Percentiles rank a stretch among this genome's conserved stretches.
phyloP scores from a whole-genome alignment of 1,139 yeast genomes.

The Hemisphaericaspora lyxosophila region DNA sequence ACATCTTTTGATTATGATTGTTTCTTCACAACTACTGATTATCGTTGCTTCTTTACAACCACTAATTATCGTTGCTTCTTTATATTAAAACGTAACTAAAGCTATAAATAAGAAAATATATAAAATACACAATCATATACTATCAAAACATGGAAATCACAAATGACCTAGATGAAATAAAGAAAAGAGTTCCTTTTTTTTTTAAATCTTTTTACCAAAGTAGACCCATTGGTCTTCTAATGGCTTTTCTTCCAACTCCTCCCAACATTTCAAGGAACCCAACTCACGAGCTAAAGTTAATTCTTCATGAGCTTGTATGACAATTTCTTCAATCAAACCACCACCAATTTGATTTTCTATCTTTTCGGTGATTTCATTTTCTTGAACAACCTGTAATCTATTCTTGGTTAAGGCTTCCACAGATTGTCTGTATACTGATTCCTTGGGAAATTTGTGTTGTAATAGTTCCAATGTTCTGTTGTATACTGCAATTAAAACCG shows the following conservation, averaged over 20 bases:
- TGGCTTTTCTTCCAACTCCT: constrained; percentile 67
- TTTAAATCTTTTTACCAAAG: constrained; percentile 57
- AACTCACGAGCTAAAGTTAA: constrained; percentile 65
- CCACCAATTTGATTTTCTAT: constrained; percentile 77
- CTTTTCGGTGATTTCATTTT: constrained; percentile 59
- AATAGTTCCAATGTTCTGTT: constrained; percentile 64
- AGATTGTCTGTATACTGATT: constrained; percentile 74
- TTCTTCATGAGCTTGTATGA: constrained; percentile 84
- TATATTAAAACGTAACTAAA: not conserved
- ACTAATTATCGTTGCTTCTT: not conserved
- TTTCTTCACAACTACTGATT: not conserved
- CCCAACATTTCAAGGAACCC: constrained; percentile 69
- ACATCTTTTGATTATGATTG: not conserved
- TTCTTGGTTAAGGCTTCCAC: constrained; percentile 71
- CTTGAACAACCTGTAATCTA: constrained; percentile 67
- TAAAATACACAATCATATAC: not conserved
- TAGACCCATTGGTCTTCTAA: constrained; percentile 72
- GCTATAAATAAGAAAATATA: constrained; percentile 3
- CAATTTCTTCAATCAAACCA: constrained; percentile 80
- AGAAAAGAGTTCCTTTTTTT: not conserved
- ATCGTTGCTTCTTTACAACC: not conserved
- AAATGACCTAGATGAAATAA: not conserved
- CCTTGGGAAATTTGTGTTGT: constrained; percentile 60
- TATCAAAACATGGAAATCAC: not conserved
- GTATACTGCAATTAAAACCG: constrained; percentile 71